These are phyloP conservation scores for Sergeia podlipaevii DNA, from an alignment of 208 protist species.

Conservation along the genomic window DNA sequence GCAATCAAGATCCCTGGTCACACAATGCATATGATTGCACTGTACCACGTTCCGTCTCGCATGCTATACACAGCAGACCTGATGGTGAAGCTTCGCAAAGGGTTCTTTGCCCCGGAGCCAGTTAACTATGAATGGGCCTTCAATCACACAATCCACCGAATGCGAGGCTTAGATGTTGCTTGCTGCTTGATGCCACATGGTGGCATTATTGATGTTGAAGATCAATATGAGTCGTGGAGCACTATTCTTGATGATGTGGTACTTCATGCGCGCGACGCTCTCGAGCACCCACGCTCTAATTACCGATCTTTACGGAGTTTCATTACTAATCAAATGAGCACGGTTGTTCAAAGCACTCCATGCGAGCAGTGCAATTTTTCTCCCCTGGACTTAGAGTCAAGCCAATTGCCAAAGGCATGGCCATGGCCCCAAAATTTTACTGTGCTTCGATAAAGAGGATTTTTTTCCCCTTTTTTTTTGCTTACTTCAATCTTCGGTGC, in stretches of 20 bases:
- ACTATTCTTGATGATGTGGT: conserved; percentile 32
- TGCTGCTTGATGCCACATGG: conserved; percentile 38
- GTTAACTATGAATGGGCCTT: conserved; percentile 35
- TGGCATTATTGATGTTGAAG: conserved; percentile 31
- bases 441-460: too few species aligned
- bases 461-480: conserved; percentile 7
- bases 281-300: too few species aligned
- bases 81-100: conserved; percentile 26
- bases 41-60: conserved; percentile 38
- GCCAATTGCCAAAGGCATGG: too few species aligned
- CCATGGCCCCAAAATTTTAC: too few species aligned
- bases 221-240: conserved; percentile 29
- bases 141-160: conserved; percentile 20
- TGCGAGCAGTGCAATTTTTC: too few species aligned
- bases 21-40: conserved; percentile 46
- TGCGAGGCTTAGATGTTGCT: conserved; percentile 30
- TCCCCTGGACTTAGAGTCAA: too few species aligned
- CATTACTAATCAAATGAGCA: too few species aligned
- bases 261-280: too few species aligned
- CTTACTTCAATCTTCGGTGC: neutral
- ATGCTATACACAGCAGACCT: conserved; percentile 42
- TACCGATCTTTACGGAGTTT: too few species aligned
- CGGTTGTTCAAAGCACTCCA: too few species aligned
- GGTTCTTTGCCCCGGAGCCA: conserved; percentile 33
- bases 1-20: conserved; percentile 41